Base-by-base conservation (phyloP, 768 basidiomycete species). In the Leccinum barrowsii region DNA sequence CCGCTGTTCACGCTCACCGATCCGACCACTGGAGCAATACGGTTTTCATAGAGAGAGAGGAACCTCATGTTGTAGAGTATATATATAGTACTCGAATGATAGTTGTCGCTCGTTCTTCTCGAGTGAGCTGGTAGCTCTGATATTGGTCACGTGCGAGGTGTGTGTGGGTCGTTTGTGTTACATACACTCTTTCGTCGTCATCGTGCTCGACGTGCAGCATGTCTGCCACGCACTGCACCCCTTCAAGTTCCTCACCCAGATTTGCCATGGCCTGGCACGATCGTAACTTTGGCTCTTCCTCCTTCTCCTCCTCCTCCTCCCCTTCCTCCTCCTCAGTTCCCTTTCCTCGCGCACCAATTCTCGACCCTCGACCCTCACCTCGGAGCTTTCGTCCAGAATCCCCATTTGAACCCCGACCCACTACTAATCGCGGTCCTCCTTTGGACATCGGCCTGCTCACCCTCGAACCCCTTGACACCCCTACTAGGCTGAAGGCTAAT, bases 1-100 rank as follows among this genome's bases (percentile, higher is more conserved):
- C 68, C 73, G 34, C 49, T 73, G 52, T 71, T 73, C 61, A 67
- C 61, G 30, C 55, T 74, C 53, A 69, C 73, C 54, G 73, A 73
- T 61, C 69, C 71, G 46, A 58, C 60, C 11, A 74, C 73, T 52
- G 73, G 71, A 32, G 67, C 65, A 34, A 57, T 72, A 58, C 61
- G 55, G 58, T 74, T 71, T 65, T 72, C 71, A 56, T 74, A 70
- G 63, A 54, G 32, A 32, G 35, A 32, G 35, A 8, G 13, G 10
- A 10, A 22, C 62, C 67, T 67, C 67, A 61, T 65, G 67, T 58
- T 30, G 56, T 56, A 55, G 47, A 34, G 53, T 10, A 42, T 62
- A 59, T 63, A 72, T 67, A 71, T 56, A 50, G 49, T 48, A 32
- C 51, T 24, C 42, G 19, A 44, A 44, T 44, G 42, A 12, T 19